Conservation (phyloP, 2,329 filamentous ascomycete species). For the Penicillium sp. region DNA sequence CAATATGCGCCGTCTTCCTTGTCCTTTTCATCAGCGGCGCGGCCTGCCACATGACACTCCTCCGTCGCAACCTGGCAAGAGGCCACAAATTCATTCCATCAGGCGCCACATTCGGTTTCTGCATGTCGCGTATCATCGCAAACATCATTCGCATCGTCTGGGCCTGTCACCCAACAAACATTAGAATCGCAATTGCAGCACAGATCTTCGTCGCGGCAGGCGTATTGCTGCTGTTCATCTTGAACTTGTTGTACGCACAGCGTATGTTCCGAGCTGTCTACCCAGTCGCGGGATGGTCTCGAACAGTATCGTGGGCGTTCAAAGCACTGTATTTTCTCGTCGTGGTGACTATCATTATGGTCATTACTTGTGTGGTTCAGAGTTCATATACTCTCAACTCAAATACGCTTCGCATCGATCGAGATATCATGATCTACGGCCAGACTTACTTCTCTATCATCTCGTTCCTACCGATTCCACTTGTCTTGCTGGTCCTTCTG, state of each 20-base stretch:
- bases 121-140: conserved; percentile 49
- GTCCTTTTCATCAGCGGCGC: conserved; percentile 46
- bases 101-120: conserved; percentile 49
- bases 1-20: conserved; percentile 63
- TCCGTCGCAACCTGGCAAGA: conserved; percentile 42
- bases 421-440: conserved; percentile 63
- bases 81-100: conserved; percentile 52
- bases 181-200: conserved; percentile 56
- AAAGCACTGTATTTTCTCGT: conserved; percentile 59
- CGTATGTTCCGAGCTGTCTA: conserved; percentile 72
- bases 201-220: conserved; percentile 71
- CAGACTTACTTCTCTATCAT: conserved; percentile 61
- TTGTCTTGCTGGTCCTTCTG: conserved; percentile 51
- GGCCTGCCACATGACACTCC: conserved; percentile 46
- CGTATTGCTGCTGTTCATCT: conserved; percentile 70
- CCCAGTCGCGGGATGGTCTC: conserved; percentile 68
- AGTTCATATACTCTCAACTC: conserved; percentile 64
- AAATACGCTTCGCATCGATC: conserved; percentile 52
- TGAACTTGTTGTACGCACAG: conserved; percentile 75
- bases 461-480: conserved; percentile 64
- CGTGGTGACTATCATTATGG: conserved; percentile 59
- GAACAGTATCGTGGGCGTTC: conserved; percentile 52
- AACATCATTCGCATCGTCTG: conserved; percentile 55
- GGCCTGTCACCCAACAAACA: conserved; percentile 48
- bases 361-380: conserved; percentile 64